Evolutionary conservation across 2,329 filamentous ascomycete species (phyloP), one percentile per base, ranked within the genome.

Genomic region (Exophiala oligosperma): DNA sequence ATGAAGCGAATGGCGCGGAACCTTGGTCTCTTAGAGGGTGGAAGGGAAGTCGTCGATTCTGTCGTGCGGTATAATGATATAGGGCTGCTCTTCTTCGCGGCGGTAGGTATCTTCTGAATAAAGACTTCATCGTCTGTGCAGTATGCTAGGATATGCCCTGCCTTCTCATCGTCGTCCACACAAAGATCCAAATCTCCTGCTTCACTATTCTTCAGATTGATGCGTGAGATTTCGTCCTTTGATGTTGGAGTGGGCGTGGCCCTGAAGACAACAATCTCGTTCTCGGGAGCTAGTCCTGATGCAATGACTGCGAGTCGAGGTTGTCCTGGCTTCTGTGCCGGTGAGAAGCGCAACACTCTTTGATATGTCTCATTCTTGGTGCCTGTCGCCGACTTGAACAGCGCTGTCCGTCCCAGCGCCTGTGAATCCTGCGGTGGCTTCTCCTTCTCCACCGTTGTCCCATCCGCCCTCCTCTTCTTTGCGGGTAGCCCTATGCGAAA

Each of bases 241-340:
- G 82, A 83, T 1, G 78, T 75, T 1, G 80, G 78, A 6, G 81
- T 84, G 17, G 87, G 84, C 14, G 51, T 57, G 4, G 63, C 57
- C 70, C 90, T 84, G 70, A 96, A 96, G 43, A 96, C 75, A 26
- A 91, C 87, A 60, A 97, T 83, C 74, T 97, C 89, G 11, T 88
- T 84, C 49, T 88, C 79, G 60, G 85, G 86, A 21, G 90, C 86
- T 63, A 96, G 78, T 28, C 90, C 90, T 0, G 91, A 92, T 8
- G 91, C 88, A 60, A 89, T 86, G 11, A 86, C 92, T 59, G 89
- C 92, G 40, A 96, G 79, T 59, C 90, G 83, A 40, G 56, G 14
- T 23, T 57, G 43, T 32, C 46, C 49, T 41, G 38, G n/a, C 8
- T 49, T 32, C 44, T 82, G 81, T 54, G 80, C 79, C 4, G 82